Evolutionary conservation across 2,329 filamentous ascomycete species (phyloP).

Genomic region (Harringtonia lauricola): DNA sequence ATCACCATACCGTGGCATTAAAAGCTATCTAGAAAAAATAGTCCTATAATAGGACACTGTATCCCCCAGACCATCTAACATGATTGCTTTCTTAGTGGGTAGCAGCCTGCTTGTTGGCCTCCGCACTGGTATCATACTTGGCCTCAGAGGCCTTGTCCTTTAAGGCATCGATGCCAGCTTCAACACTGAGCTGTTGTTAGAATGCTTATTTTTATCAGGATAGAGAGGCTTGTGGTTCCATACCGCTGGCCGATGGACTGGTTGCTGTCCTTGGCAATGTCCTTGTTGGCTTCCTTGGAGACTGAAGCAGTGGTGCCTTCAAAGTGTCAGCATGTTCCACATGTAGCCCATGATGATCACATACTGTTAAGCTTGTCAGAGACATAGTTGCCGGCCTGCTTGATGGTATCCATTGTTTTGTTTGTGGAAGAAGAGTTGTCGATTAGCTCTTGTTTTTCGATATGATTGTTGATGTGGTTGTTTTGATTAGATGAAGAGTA

Average conservation of each 20-base stretch:
- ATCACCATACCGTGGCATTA: too few species aligned
- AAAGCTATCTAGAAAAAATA: too few species aligned
- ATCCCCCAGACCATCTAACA: too few species aligned
- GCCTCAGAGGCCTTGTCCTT: slow-evolving; percentile 23
- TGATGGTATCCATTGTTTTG: slow-evolving; percentile 26
- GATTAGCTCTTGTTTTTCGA: slow-evolving; percentile 6
- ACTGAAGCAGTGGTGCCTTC: slow-evolving; percentile 26
- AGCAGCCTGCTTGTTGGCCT: slow-evolving; percentile 26
- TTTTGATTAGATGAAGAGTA: not conserved
- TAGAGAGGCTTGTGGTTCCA: slow-evolving; percentile 2
- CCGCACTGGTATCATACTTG: slow-evolving; percentile 21
- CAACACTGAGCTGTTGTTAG: slow-evolving; percentile 14
- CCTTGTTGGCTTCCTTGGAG: slow-evolving; percentile 51
- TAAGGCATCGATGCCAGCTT: slow-evolving; percentile 20
- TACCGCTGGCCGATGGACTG: slow-evolving; percentile 32
- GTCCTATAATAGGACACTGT: too few species aligned
- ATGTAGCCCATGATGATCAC: not conserved
- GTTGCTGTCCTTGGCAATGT: slow-evolving; percentile 43
- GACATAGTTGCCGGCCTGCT: slow-evolving; percentile 49
- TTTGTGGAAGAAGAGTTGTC: slow-evolving; percentile 6
- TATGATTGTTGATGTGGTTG: not conserved
- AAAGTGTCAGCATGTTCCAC: not conserved
- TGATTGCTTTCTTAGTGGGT: slow-evolving; percentile 27
- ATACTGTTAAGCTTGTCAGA: slow-evolving; percentile 40
- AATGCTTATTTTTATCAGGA: not conserved